Percentiles rank a stretch among this genome's conserved stretches.
phyloP scores from a whole-genome alignment of 306 rosid genomes.

The Pueraria montana region DNA sequence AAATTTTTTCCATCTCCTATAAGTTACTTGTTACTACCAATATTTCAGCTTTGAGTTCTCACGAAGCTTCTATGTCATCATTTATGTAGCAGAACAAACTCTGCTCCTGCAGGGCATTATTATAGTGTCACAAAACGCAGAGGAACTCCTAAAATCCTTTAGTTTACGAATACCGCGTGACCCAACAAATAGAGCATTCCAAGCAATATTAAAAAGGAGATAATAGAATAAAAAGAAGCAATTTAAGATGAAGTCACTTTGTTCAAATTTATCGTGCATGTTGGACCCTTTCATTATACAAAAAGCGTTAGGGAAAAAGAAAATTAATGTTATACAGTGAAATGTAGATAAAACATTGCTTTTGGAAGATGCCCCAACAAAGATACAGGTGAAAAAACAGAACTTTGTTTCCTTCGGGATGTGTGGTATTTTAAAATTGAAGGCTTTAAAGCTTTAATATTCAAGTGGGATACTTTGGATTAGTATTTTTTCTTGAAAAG shows the following conservation, averaged over 20 bases:
- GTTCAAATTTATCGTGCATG: conserved; percentile 36
- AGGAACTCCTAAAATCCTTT: not conserved
- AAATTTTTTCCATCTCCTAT: not conserved
- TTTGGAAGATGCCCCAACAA: conserved; percentile 44
- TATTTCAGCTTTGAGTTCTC: conserved; percentile 14
- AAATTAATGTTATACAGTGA: too few species aligned
- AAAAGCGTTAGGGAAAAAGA: conserved; percentile 17
- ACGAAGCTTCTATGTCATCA: conserved; percentile 44
- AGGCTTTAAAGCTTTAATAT: conserved; percentile 43
- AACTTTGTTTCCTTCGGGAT: conserved; percentile 55
- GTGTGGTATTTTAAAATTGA: conserved; percentile 52
- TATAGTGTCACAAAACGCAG: conserved; percentile 8
- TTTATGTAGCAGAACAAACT: conserved; percentile 32
- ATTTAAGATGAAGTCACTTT: conserved; percentile 9
- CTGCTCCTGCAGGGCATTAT: conserved; percentile 7
- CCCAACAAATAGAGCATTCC: not conserved
- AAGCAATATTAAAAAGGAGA: not conserved
- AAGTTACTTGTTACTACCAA: conserved; percentile 24
- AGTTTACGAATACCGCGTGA: conserved; percentile 30
- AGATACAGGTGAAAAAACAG: conserved; percentile 43
- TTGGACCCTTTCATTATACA: conserved; percentile 31
- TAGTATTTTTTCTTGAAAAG: conserved; percentile 66
- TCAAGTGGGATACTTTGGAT: conserved; percentile 38
- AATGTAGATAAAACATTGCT: conserved; percentile 25
- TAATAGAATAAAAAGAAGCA: conserved; percentile 19